These are phyloP conservation scores for Verticillium alfalfae DNA, from an alignment of 2,329 filamentous ascomycete genomes.

Conservation along the genomic window DNA sequence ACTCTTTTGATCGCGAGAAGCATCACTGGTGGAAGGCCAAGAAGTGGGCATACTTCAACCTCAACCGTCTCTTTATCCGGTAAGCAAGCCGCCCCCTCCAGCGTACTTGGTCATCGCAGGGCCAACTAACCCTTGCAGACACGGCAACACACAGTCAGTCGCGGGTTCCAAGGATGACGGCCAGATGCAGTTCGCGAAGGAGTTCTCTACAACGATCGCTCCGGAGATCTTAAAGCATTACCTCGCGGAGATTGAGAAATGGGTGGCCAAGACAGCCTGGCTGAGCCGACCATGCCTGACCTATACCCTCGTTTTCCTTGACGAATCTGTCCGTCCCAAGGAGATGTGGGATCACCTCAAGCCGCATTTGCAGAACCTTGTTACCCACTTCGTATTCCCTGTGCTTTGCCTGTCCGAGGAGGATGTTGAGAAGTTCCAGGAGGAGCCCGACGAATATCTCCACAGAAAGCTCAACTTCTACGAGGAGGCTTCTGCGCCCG, in stretches of 20 bases:
- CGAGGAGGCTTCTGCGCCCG: slow-evolving; percentile 91
- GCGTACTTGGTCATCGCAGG: neutral
- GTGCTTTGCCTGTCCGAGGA: slow-evolving; percentile 89
- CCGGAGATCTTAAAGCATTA: slow-evolving; percentile 96
- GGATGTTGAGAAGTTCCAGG: slow-evolving; percentile 88
- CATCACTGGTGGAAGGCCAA: slow-evolving; percentile 99
- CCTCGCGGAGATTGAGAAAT: slow-evolving; percentile 90
- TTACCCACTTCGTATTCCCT: slow-evolving; percentile 93
- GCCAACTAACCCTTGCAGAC: slow-evolving; percentile 47
- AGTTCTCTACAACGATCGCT: slow-evolving; percentile 85
- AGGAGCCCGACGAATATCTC: slow-evolving; percentile 92
- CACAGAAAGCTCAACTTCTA: slow-evolving; percentile 98
- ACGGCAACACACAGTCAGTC: slow-evolving; percentile 68
- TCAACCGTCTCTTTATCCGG: slow-evolving; percentile 93
- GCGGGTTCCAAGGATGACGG: slow-evolving; percentile 68
- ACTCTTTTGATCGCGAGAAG: slow-evolving; percentile 76
- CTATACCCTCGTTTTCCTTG: slow-evolving; percentile 89
- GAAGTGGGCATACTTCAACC: slow-evolving; percentile 98
- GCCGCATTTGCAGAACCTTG: slow-evolving; percentile 85
- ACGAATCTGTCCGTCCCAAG: slow-evolving; percentile 96
- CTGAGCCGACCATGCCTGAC: slow-evolving; percentile 90
- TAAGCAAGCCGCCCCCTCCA: slow-evolving; percentile 30
- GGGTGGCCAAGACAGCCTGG: slow-evolving; percentile 93
- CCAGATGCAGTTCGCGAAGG: slow-evolving; percentile 77
- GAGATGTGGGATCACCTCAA: slow-evolving; percentile 94